Evolutionary conservation across 139 green algal genomes (phyloP).

Genomic region (Chlorella sorokiniana): DNA sequence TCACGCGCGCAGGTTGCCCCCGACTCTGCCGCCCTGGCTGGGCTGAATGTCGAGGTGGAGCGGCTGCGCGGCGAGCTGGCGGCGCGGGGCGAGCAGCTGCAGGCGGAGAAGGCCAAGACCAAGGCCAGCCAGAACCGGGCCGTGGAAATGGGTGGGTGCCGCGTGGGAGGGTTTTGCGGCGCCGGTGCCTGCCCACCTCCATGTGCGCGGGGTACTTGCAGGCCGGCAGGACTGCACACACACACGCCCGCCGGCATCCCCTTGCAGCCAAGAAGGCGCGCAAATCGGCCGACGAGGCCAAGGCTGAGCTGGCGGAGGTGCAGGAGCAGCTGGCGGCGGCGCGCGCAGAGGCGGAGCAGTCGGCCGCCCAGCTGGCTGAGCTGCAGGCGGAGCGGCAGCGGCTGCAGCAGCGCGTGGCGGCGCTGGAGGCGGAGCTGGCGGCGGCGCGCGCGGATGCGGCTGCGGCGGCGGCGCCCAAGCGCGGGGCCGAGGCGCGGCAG

Average conservation of each 20-base stretch:
- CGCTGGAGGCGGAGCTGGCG: background rate
- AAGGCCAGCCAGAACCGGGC: background rate
- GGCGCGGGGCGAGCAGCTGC: background rate
- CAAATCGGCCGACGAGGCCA: background rate
- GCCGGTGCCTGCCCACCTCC: background rate
- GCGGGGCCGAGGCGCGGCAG: conserved; percentile 4
- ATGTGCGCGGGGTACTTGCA: background rate
- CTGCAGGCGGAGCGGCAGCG: conserved; percentile 19
- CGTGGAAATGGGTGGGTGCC: conserved; percentile 1
- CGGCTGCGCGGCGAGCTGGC: conserved; percentile 32
- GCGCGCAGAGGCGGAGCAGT: background rate
- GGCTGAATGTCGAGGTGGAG: conserved; percentile 10
- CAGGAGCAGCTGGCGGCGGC: background rate
- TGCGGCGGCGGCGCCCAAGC: conserved; percentile 3
- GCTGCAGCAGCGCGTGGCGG: conserved; percentile 10
- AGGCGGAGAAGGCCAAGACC: background rate
- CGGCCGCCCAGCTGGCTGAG: background rate
- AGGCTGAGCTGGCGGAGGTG: background rate
- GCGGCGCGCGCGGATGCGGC: background rate
- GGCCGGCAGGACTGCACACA: background rate
- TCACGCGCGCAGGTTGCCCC: no score
- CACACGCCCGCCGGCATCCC: background rate
- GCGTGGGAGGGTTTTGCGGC: background rate
- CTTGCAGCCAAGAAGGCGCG: conserved; percentile 27
- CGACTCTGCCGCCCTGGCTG: background rate